Evolutionary conservation across 352 stramenopile genomes (phyloP).

Genomic region (Globisporangium barbulae): DNA sequence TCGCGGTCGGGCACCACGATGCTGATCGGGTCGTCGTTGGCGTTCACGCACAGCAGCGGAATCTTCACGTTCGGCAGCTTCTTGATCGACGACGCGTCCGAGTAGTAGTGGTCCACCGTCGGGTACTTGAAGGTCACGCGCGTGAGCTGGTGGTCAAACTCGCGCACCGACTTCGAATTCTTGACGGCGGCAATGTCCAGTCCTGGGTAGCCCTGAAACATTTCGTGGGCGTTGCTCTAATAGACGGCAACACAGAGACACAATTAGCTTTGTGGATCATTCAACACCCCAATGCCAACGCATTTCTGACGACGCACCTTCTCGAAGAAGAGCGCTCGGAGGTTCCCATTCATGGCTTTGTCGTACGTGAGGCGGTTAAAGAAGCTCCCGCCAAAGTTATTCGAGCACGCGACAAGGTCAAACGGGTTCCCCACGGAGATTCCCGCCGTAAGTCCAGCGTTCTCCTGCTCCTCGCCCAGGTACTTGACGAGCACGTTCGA

Average conservation of each 20-base stretch:
- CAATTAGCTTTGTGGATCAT: neutral
- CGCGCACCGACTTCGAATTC: constrained; percentile 30
- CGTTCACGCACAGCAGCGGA: constrained; percentile 63
- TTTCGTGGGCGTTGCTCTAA: constrained; percentile 51
- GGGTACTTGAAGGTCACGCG: constrained; percentile 54
- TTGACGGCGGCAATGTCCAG: constrained; percentile 43
- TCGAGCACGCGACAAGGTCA: constrained; percentile 51
- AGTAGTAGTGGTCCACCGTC: constrained; percentile 60
- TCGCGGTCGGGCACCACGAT: constrained; percentile 29
- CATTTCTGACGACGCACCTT: constrained; percentile 20
- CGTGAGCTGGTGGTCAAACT: constrained; percentile 69
- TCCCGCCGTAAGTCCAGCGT: constrained; percentile 38
- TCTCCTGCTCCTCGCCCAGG: constrained; percentile 54
- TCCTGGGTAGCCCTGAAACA: constrained; percentile 39
- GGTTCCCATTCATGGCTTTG: constrained; percentile 47
- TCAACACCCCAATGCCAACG: neutral
- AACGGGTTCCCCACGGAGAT: constrained; percentile 77
- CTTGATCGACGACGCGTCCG: constrained; percentile 42
- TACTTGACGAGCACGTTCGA: constrained; percentile 82
- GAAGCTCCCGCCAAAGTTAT: constrained; percentile 39
- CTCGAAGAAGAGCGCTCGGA: constrained; percentile 61
- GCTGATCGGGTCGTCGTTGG: constrained; percentile 62
- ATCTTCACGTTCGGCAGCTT: constrained; percentile 35
- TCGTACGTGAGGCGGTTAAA: constrained; percentile 71
- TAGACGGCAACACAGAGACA: too few species aligned